phyloP scores from a whole-genome alignment of 768 basidiomycete genomes.

The Lanmaoa pseudosensibilis region DNA sequence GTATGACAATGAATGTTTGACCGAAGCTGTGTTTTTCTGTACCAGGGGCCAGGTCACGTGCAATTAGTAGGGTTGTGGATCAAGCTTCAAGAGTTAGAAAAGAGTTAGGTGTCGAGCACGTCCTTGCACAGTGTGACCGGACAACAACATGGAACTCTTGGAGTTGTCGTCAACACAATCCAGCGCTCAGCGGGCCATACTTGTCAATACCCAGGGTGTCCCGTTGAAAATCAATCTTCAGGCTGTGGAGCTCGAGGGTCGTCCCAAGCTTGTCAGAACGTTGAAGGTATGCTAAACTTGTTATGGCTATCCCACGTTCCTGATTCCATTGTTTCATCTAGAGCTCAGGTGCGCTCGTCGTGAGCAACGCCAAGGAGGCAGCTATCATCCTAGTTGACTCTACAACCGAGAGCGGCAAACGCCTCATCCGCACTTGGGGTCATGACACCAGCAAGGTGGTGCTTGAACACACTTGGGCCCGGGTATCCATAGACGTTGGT shows the following conservation, averaged over 20 bases:
- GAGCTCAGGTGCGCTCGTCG: conserved; percentile 57
- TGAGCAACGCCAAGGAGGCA: conserved; percentile 50
- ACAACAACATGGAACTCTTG: conserved; percentile 23
- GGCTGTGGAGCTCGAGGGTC: conserved; percentile 48
- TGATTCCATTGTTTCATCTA: conserved; percentile 28
- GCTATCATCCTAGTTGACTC: conserved; percentile 61
- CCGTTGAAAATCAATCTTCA: conserved; percentile 57
- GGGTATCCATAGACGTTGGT: conserved; percentile 43
- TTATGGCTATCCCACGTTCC: not conserved
- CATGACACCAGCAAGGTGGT: conserved; percentile 48
- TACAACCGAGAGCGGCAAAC: conserved; percentile 48
- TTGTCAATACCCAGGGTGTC: conserved; percentile 40
- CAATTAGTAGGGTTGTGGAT: not conserved
- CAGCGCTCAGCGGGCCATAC: conserved; percentile 28
- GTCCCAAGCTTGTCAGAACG: conserved; percentile 52
- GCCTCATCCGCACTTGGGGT: conserved; percentile 61
- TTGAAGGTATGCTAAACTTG: conserved; percentile 42
- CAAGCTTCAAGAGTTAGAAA: too few species aligned
- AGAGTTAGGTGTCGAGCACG: not conserved
- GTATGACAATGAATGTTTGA: conserved; percentile 17
- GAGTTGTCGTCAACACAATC: conserved; percentile 16
- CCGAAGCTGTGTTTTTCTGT: not conserved
- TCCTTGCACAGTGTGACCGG: not conserved
- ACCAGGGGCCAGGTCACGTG: conserved; percentile 13
- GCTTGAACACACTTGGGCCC: conserved; percentile 54